Percentiles rank a stretch among this genome's conserved stretches.
These are phyloP conservation scores for Pseudogymnoascus sp. DNA, from an alignment of 2,329 filamentous ascomycete genomes.

Conservation along the genomic window DNA sequence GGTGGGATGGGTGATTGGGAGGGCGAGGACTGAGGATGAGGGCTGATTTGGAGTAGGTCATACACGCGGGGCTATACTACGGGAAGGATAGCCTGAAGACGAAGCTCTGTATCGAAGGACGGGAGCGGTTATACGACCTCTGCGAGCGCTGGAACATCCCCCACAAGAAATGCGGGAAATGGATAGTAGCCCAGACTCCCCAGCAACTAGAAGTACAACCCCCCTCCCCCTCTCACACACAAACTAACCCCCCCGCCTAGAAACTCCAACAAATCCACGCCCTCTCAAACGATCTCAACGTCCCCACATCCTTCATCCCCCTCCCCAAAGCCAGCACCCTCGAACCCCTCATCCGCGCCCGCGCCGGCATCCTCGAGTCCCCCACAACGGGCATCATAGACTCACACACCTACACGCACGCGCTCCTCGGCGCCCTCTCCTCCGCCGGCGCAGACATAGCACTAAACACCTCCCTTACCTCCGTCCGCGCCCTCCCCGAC, in stretches of 20 bases:
- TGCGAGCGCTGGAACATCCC: slow-evolving; percentile 62
- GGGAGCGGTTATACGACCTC: slow-evolving; percentile 69
- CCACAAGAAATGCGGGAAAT: slow-evolving; percentile 75
- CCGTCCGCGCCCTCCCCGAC: slow-evolving; percentile 35
- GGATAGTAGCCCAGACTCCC: slow-evolving; percentile 83
- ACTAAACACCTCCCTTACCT: slow-evolving; percentile 58
- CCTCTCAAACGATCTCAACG: slow-evolving; percentile 39
- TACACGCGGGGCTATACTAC: slow-evolving; percentile 94
- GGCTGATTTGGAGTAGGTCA: slow-evolving; percentile 53
- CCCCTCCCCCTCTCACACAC: background rate
- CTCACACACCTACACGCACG: slow-evolving; percentile 76
- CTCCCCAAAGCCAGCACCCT: slow-evolving; percentile 51
- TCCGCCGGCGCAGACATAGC: slow-evolving; percentile 69
- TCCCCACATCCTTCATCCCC: slow-evolving; percentile 67
- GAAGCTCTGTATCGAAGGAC: slow-evolving; percentile 70
- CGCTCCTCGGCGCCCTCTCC: slow-evolving; percentile 69
- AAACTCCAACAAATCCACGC: slow-evolving; percentile 43
- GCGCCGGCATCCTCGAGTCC: slow-evolving; percentile 71
- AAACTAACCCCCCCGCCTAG: background rate
- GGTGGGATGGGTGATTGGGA: background rate
- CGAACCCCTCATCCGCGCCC: slow-evolving; percentile 71
- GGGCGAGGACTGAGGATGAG: background rate
- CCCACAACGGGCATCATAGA: slow-evolving; percentile 87
- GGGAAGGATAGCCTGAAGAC: slow-evolving; percentile 71
- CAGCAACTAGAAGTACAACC: slow-evolving; percentile 40